These are phyloP conservation scores for Lojkania enalia DNA, from an alignment of 2,329 filamentous ascomycete species.

Conservation along the genomic window DNA sequence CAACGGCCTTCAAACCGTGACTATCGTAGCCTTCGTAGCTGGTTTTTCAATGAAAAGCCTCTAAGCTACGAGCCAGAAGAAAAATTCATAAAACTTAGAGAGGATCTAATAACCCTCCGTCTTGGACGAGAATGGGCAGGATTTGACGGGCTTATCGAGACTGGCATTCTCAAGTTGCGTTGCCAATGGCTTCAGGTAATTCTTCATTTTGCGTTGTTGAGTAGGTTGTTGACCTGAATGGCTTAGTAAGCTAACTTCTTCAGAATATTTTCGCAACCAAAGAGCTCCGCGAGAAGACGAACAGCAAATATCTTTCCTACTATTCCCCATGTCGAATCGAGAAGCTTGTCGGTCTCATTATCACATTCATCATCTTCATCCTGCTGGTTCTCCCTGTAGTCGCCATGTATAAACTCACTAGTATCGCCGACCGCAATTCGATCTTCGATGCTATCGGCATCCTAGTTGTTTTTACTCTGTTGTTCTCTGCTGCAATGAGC, in stretches of 20 bases:
- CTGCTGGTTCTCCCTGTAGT: slow-evolving; percentile 44
- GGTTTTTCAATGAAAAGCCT: slow-evolving; percentile 34
- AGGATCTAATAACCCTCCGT: slow-evolving; percentile 42
- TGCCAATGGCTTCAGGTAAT: slow-evolving; percentile 29
- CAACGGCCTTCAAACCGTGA: slow-evolving; percentile 40
- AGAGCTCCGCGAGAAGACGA: slow-evolving; percentile 36
- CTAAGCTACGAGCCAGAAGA: slow-evolving; percentile 24
- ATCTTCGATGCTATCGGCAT: slow-evolving; percentile 37
- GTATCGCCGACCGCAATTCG: slow-evolving; percentile 25
- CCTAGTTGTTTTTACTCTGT: slow-evolving; percentile 27
- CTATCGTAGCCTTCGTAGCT: slow-evolving; percentile 35
- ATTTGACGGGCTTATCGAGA: slow-evolving; percentile 43
- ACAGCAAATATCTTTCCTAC: slow-evolving; percentile 30
- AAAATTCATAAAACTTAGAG: slow-evolving; percentile 35
- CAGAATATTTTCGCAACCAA: slow-evolving; percentile 38
- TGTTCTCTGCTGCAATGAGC: slow-evolving; percentile 25
- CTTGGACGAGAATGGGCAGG: slow-evolving; percentile 40
- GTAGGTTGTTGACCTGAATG: background rate
- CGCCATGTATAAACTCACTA: slow-evolving; percentile 41
- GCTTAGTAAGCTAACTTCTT: background rate
- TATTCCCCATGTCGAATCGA: slow-evolving; percentile 37
- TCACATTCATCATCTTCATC: slow-evolving; percentile 44
- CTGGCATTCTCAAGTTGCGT: slow-evolving; percentile 21
- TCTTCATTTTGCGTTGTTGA: slow-evolving; percentile 3
- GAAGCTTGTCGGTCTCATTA: slow-evolving; percentile 40